A percentile compares a stretch with the other conserved stretches of the same genome.
phyloP scores from a whole-genome alignment of 1,284 basidiomycete species.

The Ceratorhiza oryzae-sativae region DNA sequence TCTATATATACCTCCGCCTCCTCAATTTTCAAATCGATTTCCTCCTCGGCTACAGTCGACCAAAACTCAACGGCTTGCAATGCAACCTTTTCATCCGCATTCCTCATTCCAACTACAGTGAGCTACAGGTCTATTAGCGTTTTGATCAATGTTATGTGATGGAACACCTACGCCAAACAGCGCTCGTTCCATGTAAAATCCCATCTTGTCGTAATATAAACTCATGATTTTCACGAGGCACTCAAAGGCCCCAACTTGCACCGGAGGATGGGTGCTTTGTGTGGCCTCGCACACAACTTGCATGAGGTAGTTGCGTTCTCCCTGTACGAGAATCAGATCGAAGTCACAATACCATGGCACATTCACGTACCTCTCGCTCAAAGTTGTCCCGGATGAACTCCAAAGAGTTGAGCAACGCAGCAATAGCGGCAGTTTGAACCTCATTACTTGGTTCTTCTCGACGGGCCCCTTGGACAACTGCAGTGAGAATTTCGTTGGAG shows the following conservation, averaged over 20 bases:
- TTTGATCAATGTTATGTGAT: slow-evolving; percentile 28
- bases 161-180: slow-evolving; percentile 83
- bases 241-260: slow-evolving; percentile 94
- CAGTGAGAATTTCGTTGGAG: slow-evolving; percentile 97
- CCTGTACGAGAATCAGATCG: slow-evolving; percentile 58
- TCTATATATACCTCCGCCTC: slow-evolving; percentile 75
- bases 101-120: slow-evolving; percentile 99
- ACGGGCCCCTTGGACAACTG: slow-evolving; percentile 96
- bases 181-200: slow-evolving; percentile 99
- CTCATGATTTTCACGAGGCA: slow-evolving; percentile 97
- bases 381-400: slow-evolving; percentile 99
- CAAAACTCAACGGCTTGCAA: slow-evolving; percentile 99
- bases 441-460: slow-evolving; percentile 95
- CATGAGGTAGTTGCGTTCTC: slow-evolving; percentile 99
- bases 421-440: slow-evolving; percentile 94
- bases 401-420: slow-evolving; percentile 93
- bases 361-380: slow-evolving; percentile 80
- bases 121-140: slow-evolving; percentile 61
- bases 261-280: slow-evolving; percentile 77
- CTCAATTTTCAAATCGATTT: slow-evolving; percentile 92
- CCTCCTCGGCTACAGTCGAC: slow-evolving; percentile 99
- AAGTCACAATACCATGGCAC: slow-evolving; percentile 4
- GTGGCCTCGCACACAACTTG: slow-evolving; percentile 99
- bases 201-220: slow-evolving; percentile 99
- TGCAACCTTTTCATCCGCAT: slow-evolving; percentile 88